Base-by-base conservation (phyloP, 2,329 filamentous ascomycete species). In the Gaeumannomyces sp. region DNA sequence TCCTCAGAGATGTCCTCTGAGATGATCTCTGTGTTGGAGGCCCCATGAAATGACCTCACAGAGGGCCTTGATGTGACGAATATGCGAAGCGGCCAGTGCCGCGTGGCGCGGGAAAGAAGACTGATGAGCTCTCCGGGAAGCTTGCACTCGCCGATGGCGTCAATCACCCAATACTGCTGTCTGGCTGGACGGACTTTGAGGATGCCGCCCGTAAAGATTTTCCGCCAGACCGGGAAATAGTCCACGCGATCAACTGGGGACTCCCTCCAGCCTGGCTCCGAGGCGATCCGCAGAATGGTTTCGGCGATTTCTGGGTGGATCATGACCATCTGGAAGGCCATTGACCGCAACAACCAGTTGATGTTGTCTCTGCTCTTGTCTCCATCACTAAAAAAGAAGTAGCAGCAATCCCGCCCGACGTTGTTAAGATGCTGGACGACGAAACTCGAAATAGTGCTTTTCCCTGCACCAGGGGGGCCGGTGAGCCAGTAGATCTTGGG, bases 141-240 rank as follows among this genome's bases (percentile, higher is more conserved):
- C 31, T 65, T 69, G 64, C 72, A 73, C 50, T 76, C 74, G 50
- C 75, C 74, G 19, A 76, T 50, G 1, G 72, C 71, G 57, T 76
- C 74, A 28, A 76, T 71, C 4, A 75, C 67, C 73, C 73, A 76
- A 61, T 71, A 73, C 33, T 75, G 73, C 0, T 69, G 68, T 16
- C 38, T 64, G 19, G 64, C 66, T 1, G 72, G 64, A 27, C 61
- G 67, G 2, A 66, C 25, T 33, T 68, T 72, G 5, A 72, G 64
- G 3, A 76, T 69, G 0, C 67, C 70, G 1, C 67, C 62, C 2
- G 70, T 29, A 16, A 70, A 71, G 0, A 74, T 14, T 13, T 68
- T 70, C 1, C 72, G 65, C 74, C 74, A 75, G 1, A 74, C 63
- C 1, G 67, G 61, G 13, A 67, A 67, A 28, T 69, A 65, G 58